Evolutionary conservation across 768 basidiomycete species (phyloP), one percentile per base, ranked within the genome.

Genomic region (Dendrothele bispora): DNA sequence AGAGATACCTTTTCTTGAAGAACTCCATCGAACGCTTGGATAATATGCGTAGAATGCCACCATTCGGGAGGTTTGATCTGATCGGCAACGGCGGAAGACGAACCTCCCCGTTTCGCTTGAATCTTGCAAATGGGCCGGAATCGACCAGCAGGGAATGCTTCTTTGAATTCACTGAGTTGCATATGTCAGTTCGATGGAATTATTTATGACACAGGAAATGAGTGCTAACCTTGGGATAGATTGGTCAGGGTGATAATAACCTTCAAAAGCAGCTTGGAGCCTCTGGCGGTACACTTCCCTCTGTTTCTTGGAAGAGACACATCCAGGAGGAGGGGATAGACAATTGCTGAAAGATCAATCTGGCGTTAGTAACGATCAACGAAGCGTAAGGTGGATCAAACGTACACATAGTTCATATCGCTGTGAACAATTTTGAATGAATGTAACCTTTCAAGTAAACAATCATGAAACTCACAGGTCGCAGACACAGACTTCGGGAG

Each of bases 121-220:
- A 95, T 91, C 63, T 90, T 90, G 74, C 91, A 94, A 29, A 94
- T 82, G 8, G 91, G 91, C 14, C 93, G 75, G 75, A 97, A 94
- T 29, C 89, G 78, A 27, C 93, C 92, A 2, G 90, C 91, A 6
- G 94, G 94, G 69, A 94, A 97, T 2, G 93, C 90, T 60, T 95
- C 89, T 62, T 94, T 95, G 72, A 95, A 91, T 67, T 95, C 94
- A 54, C 91, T 90, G 52, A 29, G 58, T 32, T 55, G 28, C 37
- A 15, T n/a, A 52, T 15, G 51, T 48, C 42, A 48, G 44, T 48
- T 42, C 28, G 22, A 7, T 26, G 52, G 15, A 50, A 39, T 27
- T 32, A 20, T 39, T 4, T 54, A 22, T 48, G 29, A 7, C 43
- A 7, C 26, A 37, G 15, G 10, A 42, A 34, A 44, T 34, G 28